Base-by-base conservation (phyloP, 2,329 filamentous ascomycete species). In the Geoglossum cookeanum region DNA sequence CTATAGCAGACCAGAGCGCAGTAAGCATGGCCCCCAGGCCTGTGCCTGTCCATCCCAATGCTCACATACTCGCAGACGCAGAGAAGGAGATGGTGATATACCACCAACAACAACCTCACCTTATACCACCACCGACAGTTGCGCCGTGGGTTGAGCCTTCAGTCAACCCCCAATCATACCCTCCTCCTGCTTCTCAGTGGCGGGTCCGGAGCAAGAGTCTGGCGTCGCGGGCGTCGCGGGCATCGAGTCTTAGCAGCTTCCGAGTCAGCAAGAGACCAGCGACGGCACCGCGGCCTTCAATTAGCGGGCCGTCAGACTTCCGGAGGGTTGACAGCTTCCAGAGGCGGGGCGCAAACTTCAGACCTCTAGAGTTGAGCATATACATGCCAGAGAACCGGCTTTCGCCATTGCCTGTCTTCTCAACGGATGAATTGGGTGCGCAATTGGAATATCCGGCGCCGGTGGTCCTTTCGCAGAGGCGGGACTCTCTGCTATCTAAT, bases 351-450 rank as follows among this genome's bases (percentile, higher is more conserved):
- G 60, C 61, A 22, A 59, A 61, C 13, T 74, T 70, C 61, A 64
- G 68, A 37, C 72, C 72, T 3, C 64, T 75, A n/a, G 68, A 75
- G 62, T 65, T 75, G 52, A 74, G 68, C 61, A 74, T 75, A 56
- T 69, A 74, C 62, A 63, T 67, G 56, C 67, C 70, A n/a, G 68
- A 68, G 44, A 71, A 73, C 62, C 66, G 67, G 58, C 63, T 75
- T 13, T 71, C 73, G 32, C 67, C 72, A 58, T 65, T 75, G 33
- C 73, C 73, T 22, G 65, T 65, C 29, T 75, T 75, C 59, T 30
- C 45, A 8, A 42, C 33, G 15, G 35, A 55, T 27, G 37, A 55
- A 11, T 45, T 55, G 29, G 2, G 17, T 30, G 5, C 45, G 6
- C 17, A 56, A 17, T 45, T 45, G 17, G 54, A 57, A 17, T 33